phyloP scores from a whole-genome alignment of 257 asterid species.

The Leonotis leonurus region DNA sequence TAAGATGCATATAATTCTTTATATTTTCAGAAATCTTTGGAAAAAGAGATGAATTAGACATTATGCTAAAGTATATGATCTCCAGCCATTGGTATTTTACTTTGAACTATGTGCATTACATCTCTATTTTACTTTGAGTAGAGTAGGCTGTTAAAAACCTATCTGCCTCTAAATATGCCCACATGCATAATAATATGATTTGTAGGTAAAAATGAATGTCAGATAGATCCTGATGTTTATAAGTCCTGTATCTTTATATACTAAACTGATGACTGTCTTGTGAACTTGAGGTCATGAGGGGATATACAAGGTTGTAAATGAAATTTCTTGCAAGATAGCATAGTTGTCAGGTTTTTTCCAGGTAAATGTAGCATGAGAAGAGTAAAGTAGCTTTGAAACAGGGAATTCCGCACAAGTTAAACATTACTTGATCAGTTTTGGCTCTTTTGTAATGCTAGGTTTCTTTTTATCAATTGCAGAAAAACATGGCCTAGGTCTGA shows the following conservation, averaged over 20 bases:
- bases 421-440: background rate
- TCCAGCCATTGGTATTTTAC: background rate
- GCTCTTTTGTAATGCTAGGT: background rate
- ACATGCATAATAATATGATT: too few species aligned
- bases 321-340: background rate
- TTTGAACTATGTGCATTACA: background rate
- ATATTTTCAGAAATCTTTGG: background rate
- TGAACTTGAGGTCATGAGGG: background rate
- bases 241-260: too few species aligned
- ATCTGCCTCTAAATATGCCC: too few species aligned
- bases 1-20: slow-evolving; percentile 2
- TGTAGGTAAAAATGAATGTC: too few species aligned
- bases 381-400: background rate
- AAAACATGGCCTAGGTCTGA: background rate
- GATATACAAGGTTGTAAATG: background rate
- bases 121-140: too few species aligned
- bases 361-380: background rate
- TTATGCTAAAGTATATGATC: background rate
- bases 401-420: too few species aligned
- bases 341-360: background rate
- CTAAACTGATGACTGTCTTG: background rate
- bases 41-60: background rate
- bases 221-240: too few species aligned
- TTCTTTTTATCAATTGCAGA: background rate
- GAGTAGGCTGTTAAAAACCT: too few species aligned